Conservation (phyloP, 768 basidiomycete species). For the Amanita fuliginea region DNA sequence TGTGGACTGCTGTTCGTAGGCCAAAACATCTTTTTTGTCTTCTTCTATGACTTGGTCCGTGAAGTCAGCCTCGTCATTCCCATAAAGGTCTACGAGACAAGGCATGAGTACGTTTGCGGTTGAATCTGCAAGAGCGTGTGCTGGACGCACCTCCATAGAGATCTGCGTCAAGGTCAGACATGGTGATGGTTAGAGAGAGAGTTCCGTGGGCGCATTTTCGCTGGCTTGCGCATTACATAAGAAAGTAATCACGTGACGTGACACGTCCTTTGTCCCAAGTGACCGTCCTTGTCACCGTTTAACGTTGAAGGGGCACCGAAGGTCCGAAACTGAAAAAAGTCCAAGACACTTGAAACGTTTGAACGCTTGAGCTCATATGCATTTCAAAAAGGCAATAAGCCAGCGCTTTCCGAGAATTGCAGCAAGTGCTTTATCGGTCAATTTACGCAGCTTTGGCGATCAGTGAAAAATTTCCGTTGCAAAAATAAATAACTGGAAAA, state of each 20-base stretch:
- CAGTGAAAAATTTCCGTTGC: neutral
- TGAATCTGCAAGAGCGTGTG: neutral
- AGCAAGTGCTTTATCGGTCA: neutral
- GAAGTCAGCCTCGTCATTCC: slow-evolving; percentile 57
- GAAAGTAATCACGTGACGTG: neutral
- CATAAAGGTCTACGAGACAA: slow-evolving; percentile 53
- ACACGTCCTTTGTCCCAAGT: neutral
- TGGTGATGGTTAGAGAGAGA: slow-evolving; percentile 28
- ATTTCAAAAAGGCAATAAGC: too few relatives aligned
- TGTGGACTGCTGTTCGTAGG: slow-evolving; percentile 7
- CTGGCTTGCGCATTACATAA: neutral
- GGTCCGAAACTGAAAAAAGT: too few relatives aligned
- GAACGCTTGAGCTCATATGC: too few relatives aligned
- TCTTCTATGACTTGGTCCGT: slow-evolving; percentile 24
- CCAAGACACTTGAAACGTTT: too few relatives aligned
- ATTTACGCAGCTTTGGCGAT: neutral
- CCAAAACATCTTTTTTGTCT: slow-evolving; percentile 8
- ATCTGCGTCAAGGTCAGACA: slow-evolving; percentile 84
- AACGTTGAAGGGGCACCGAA: too few relatives aligned
- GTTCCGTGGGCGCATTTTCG: slow-evolving; percentile 10
- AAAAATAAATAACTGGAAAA: neutral
- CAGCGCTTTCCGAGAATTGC: too few relatives aligned
- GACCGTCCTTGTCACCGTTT: too few relatives aligned
- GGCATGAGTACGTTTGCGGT: neutral
- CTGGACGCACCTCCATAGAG: slow-evolving; percentile 70